Base-by-base conservation (phyloP, 108 stramenopile genomes). In the Cyclotella atomus region DNA sequence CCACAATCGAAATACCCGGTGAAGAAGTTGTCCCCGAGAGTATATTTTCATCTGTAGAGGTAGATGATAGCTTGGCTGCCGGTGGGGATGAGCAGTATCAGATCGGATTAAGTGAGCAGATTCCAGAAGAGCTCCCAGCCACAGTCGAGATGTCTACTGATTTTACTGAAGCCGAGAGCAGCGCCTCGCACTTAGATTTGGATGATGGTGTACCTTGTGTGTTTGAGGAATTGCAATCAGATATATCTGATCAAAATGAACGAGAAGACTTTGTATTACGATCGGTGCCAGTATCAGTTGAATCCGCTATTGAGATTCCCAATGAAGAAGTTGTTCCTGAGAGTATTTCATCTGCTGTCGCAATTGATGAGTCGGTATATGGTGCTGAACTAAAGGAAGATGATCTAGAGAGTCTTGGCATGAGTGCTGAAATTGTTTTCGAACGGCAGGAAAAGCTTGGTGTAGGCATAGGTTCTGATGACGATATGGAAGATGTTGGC, bases 261-360 rank as follows among this genome's bases (percentile, higher is more conserved):
- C 38, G 12, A 41, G 38, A 41, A 9, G 38, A 41, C 9, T 41
- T 41, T 6, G 9, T 12, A 41, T 12, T 41, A 41, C 52, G 10
- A 23, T 24, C n/a, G 10, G 21, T 41, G 12, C n/a, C n/a, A 53
- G 10, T 35, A 29, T 59, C 69, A 5, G 3, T 28, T 20, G 21
- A 57, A 55, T 17, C 32, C 19, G 1, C 36, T 5, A 1, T 68
- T 23, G 70, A 62, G 15, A 27, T 3, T 28, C 47, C 47, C n/a
- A 17, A 64, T 15, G 68, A 68, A 59, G 32, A 57, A 23, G 38
- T 19, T 30, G 66, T 49, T 49, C 24, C 17, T 15, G 29, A 33
- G 30, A 70, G 34, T 38, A 21, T 25, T 0, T 23, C 14, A 15
- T 41, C 52, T 19, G 15, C 27, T 25, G 19, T 60, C 27, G 35